A percentile compares a stretch with the other conserved stretches of the same genome.
phyloP scores from a whole-genome alignment of 2,329 filamentous ascomycete species.

The Trichoderma atroviride region DNA sequence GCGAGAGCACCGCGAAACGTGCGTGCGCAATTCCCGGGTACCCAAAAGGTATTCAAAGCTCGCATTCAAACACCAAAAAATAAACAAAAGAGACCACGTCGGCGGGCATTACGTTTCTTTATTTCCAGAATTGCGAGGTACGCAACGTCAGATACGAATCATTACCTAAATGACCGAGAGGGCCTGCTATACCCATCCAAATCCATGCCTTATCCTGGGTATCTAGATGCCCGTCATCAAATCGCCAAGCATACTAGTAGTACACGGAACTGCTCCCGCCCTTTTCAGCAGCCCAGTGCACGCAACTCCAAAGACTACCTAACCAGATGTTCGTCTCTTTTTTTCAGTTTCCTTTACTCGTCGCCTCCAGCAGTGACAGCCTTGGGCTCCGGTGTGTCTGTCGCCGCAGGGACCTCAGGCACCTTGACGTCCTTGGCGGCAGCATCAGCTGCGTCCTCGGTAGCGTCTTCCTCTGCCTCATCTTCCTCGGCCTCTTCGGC shows the following conservation, averaged over 20 bases:
- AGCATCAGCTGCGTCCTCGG: slow-evolving; percentile 28
- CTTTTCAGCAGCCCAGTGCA: neutral
- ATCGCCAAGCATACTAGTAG: slow-evolving; percentile 11
- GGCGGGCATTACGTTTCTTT: slow-evolving; percentile 1
- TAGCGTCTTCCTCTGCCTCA: slow-evolving; percentile 32
- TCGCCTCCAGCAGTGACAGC: slow-evolving; percentile 37
- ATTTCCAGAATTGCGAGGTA: neutral
- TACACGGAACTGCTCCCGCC: slow-evolving; percentile 5
- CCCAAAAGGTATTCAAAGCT: neutral
- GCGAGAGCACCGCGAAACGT: neutral
- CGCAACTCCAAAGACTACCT: neutral
- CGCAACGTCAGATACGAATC: neutral
- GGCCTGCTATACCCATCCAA: slow-evolving; percentile 2
- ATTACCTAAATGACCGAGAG: neutral
- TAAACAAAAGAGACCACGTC: neutral
- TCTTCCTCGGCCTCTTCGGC: slow-evolving; percentile 34
- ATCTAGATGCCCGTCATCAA: neutral
- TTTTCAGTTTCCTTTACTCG: slow-evolving; percentile 29
- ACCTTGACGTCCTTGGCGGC: slow-evolving; percentile 37
- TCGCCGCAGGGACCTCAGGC: slow-evolving; percentile 28
- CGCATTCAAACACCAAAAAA: neutral
- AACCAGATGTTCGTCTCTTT: neutral
- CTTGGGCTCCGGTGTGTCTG: slow-evolving; percentile 36
- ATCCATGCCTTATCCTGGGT: neutral
- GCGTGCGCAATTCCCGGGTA: neutral